Base-by-base conservation (phyloP, 495 filamentous ascomycete species). In the Xylaria sp. region DNA sequence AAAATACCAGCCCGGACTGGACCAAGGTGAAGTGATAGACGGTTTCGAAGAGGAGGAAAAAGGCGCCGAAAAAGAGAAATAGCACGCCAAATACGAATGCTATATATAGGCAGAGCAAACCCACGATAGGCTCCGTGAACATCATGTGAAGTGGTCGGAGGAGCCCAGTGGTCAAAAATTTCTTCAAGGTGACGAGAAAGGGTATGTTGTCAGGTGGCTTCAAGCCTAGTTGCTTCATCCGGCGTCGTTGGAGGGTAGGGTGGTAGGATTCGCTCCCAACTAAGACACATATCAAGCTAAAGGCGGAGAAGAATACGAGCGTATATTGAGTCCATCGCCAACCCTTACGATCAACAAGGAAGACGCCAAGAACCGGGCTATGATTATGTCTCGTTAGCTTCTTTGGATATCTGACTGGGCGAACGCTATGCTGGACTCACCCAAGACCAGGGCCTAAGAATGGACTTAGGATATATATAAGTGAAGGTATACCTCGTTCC, bases 121-220 rank as follows among this genome's bases (percentile, higher is more conserved):
- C 75, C 48, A 92, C 90, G 67, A 92, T 91, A 5, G 91, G 90
- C 73, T 93, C 91, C 0, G 82, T 86, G 17, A 89, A 43, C 43
- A 93, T 80, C 91, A 93, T 93, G 55, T 85, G 77, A 0, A 91
- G 41, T 0, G 91, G 91, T 5, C 89, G 85, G n/a, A 89, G 33
- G 5, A 92, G 77, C 6, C 87, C 87, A 31, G 88, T 82, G 0
- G 87, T 87, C 61, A 88, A 72, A 40, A 91, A 83, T 33, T 86
- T 73, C 46, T 82, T 85, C 12, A 88, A 26, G 0, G 77, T 75
- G 21, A 83, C 78, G 9, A 81, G 77, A 8, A 72, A 59, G 0
- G 80, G 70, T 12, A 73, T 72, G 21, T 76, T 73, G 3, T 80
- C 75, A 37, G 84, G 82, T 1, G 81, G 71, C 2, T 78, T 50